A percentile compares a stretch with the other conserved stretches of the same genome.
These are phyloP conservation scores for Ceratocystis albifundus DNA, from an alignment of 2,329 filamentous ascomycete genomes.

Conservation along the genomic window DNA sequence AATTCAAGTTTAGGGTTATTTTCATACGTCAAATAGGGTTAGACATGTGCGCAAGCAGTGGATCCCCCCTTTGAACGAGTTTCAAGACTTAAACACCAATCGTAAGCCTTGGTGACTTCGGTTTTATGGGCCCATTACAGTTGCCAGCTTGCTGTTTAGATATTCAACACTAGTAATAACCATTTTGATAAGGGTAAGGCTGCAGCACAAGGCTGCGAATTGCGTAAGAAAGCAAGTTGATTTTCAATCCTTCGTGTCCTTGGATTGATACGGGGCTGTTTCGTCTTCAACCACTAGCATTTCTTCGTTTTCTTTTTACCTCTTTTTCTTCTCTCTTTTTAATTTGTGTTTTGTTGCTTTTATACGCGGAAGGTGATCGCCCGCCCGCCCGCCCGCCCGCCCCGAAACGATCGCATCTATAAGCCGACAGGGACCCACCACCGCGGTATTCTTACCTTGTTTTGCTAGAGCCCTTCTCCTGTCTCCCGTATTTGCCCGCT, in stretches of 20 bases:
- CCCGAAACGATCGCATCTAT: neutral
- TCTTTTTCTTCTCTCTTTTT: neutral
- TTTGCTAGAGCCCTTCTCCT: neutral
- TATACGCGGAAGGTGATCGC: neutral
- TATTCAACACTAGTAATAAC: too few species aligned
- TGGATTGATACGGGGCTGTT: neutral
- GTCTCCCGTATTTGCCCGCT: too few species aligned
- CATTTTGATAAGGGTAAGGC: neutral
- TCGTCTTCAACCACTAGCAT: neutral
- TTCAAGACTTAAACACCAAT: neutral
- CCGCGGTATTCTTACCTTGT: too few species aligned
- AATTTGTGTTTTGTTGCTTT: neutral
- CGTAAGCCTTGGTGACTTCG: neutral
- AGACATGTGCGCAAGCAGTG: neutral
- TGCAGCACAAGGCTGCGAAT: neutral
- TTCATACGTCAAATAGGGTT: conserved; percentile 9
- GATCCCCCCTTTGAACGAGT: neutral
- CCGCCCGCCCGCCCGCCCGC: neutral
- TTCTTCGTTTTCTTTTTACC: neutral
- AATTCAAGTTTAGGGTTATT: conserved; percentile 6
- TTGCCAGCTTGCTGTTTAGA: conserved; percentile 5
- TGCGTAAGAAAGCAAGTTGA: neutral
- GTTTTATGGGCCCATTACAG: neutral
- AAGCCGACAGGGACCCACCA: neutral
- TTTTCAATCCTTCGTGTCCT: neutral